Evolutionary conservation across 2,329 filamentous ascomycete genomes (phyloP).

Genomic region (Amesomyces nigricolor): DNA sequence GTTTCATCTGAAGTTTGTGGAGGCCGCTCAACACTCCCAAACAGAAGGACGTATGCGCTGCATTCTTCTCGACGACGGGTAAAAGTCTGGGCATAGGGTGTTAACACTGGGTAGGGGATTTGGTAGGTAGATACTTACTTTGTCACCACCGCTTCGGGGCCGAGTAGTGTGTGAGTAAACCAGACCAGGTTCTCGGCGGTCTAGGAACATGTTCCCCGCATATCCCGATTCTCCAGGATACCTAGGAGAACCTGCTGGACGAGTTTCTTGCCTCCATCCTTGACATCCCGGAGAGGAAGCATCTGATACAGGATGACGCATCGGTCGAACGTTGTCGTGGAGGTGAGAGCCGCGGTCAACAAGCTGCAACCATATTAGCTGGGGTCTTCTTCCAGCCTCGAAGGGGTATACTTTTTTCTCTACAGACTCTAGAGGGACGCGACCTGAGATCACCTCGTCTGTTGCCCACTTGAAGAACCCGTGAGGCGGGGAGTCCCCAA

Average conservation of each 20-base stretch:
- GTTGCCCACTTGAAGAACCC: slow-evolving; percentile 16
- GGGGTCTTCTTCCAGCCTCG: not conserved
- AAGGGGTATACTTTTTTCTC: slow-evolving; percentile 8
- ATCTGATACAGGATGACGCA: not conserved
- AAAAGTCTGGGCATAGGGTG: not conserved
- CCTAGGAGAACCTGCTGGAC: not conserved
- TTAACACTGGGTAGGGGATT: not conserved
- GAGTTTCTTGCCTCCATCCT: not conserved
- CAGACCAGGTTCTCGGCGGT: slow-evolving; percentile 1
- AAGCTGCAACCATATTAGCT: slow-evolving; percentile 6
- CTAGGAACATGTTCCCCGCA: not conserved
- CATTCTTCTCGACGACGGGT: slow-evolving; percentile 7
- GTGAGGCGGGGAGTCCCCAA: not conserved
- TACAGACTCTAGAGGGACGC: not conserved
- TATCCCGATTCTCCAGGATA: not conserved
- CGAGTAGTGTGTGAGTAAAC: not conserved
- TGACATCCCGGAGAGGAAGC: not conserved
- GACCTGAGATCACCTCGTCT: slow-evolving; percentile 1
- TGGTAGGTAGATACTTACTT: slow-evolving; percentile 4
- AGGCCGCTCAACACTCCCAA: slow-evolving; percentile 10
- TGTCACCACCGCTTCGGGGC: not conserved
- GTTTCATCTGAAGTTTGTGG: not conserved
- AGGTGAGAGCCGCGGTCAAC: slow-evolving; percentile 1
- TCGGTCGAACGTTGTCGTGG: not conserved
- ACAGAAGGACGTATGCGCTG: slow-evolving; percentile 9